Base-by-base conservation (phyloP, 1,139 yeast genomes). In the Suhomyces anneliseae region DNA sequence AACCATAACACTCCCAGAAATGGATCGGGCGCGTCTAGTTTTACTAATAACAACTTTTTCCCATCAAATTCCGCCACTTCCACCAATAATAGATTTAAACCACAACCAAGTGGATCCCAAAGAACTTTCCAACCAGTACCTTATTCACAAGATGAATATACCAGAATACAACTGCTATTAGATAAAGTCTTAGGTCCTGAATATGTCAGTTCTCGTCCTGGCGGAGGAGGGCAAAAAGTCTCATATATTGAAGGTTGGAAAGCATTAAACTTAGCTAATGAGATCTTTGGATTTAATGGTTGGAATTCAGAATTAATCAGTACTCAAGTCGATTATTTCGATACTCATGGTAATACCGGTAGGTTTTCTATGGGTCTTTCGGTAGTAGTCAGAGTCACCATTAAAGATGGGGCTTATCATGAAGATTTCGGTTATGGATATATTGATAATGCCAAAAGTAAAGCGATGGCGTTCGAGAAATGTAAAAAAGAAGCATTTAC, bases 181-280 rank as follows among this genome's bases (percentile, higher is more conserved):
- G 82, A 82, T 53, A 81, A 79, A 55, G 82, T 83, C 29, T 71
- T 90, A 33, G 99, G 99, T 0, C 97, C 98, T 0, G 98, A 92
- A 64, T 92, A 82, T 59, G 84, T 93, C 32, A 83, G 96, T 36
- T 81, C 82, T 42, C 76, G 98, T 37, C 85, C 92, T 2, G 95
- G 92, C 1, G 90, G 85, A 27, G 90, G 90, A 2, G 84, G 86
- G 7, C 74, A 74, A 38, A 72, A 78, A 44, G 89, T 87, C 6
- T 82, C 87, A 2, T 87, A 87, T 57, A 76, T 87, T 31, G 93
- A 86, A 65, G 95, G 95, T 1, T 86, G 92, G 90, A 83, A 81
- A 59, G 92, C 87, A 3, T 76, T 87, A 38, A 85, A 85, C 59
- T 65, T 87, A 40, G 95, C 95, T 12, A 87, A 87, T 58, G 87